A percentile compares a stretch with the other conserved stretches of the same genome.
Conservation (phyloP, 768 basidiomycete species). For the Lactarius evosmus region DNA sequence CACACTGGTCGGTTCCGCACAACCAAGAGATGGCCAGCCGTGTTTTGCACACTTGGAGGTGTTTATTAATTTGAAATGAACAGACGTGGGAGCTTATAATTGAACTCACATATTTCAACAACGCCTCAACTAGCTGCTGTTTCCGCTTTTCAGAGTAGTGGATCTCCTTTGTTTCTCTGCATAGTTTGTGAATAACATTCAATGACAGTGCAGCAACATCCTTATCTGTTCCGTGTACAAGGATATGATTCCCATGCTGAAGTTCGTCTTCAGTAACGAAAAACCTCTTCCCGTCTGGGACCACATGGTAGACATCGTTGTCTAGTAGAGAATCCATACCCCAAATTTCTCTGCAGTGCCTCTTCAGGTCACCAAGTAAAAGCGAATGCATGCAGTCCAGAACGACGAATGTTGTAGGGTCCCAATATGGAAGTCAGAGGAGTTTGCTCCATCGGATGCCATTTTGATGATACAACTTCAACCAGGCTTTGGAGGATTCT, state of each 20-base stretch:
- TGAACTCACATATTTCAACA: background rate
- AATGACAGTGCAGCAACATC: background rate
- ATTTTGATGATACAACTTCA: background rate
- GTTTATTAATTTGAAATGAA: too few species aligned
- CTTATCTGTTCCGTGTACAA: background rate
- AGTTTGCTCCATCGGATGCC: slow-evolving; percentile 37
- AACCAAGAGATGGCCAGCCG: background rate
- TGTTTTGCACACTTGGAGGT: background rate
- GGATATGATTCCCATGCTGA: background rate
- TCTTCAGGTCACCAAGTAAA: slow-evolving; percentile 22
- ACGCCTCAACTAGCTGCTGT: background rate
- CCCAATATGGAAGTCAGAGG: slow-evolving; percentile 34
- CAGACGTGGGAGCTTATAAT: too few species aligned
- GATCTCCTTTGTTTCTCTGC: background rate
- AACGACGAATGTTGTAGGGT: slow-evolving; percentile 28
- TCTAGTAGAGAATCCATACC: slow-evolving; percentile 13
- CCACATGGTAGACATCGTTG: background rate
- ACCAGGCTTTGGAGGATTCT: too few species aligned
- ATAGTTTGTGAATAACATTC: background rate
- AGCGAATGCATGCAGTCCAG: slow-evolving; percentile 37
- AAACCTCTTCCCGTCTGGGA: background rate
- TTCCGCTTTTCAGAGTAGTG: background rate
- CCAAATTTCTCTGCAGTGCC: slow-evolving; percentile 26
- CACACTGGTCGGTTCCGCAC: background rate
- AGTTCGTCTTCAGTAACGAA: background rate